These are phyloP conservation scores for Tetrapisispora taiwanensis DNA, from an alignment of 805 yeast species.

Conservation along the genomic window DNA sequence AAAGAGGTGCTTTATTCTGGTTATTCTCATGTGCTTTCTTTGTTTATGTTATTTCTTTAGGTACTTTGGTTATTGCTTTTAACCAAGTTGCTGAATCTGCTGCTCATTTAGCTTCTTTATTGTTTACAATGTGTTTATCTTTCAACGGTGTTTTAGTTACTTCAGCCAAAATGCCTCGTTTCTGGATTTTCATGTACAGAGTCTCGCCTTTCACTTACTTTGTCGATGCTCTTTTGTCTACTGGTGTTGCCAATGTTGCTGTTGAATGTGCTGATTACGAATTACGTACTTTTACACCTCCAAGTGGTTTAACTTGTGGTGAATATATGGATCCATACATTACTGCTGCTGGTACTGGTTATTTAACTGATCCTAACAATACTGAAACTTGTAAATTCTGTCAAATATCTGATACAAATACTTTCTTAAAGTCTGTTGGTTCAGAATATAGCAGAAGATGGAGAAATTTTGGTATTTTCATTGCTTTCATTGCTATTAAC, in stretches of 20 bases:
- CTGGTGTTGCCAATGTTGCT: conserved; percentile 43
- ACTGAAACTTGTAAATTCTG: conserved; percentile 53
- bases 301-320: conserved; percentile 48
- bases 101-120: conserved; percentile 46
- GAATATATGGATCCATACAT: conserved; percentile 38
- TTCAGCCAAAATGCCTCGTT: conserved; percentile 53
- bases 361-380: conserved; percentile 36
- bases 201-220: conserved; percentile 64
- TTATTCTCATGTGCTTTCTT: conserved; percentile 37
- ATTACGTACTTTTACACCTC: conserved; percentile 41
- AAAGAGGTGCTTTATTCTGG: conserved; percentile 51
- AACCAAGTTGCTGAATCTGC: conserved; percentile 52
- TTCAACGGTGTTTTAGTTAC: conserved; percentile 73
- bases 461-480: conserved; percentile 54
- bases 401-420: conserved; percentile 44
- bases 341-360: conserved; percentile 35
- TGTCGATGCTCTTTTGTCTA: conserved; percentile 43
- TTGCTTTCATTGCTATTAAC: conserved; percentile 41
- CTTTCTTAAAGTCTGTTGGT: conserved; percentile 42
- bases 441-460: conserved; percentile 34
- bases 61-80: conserved; percentile 50
- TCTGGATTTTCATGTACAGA: conserved; percentile 76
- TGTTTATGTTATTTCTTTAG: conserved; percentile 48
- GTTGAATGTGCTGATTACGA: conserved; percentile 44
- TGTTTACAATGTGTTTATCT: conserved; percentile 53